Base-by-base conservation (phyloP, 805 yeast species). In the Wickerhamiella hasegawae region DNA sequence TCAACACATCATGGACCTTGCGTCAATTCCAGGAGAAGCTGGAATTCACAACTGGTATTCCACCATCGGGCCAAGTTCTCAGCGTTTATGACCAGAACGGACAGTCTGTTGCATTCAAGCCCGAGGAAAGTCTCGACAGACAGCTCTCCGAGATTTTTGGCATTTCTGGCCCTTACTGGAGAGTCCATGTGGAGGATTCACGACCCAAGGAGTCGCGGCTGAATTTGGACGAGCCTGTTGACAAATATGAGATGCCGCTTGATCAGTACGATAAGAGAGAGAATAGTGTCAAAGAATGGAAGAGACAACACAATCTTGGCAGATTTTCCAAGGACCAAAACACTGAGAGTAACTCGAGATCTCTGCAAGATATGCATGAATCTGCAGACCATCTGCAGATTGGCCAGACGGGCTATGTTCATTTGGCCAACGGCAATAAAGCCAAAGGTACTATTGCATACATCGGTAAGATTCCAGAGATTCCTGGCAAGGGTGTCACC, bases 231-330 rank as follows among this genome's bases (percentile, higher is more conserved):
- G 51, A 54, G 3, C 63, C 52, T 1, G 59, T 45, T n/a, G 57
- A 52, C 12, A 61, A 59, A 31, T 68, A 55, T 47, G 62, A 65
- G 39, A 54, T 80, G 51, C 57, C 70, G 2, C 75, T 73, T 25
- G 69, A 63, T 28, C 77, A 71, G 31, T 82, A 85, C 53, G 73
- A 66, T 21, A 59, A 59, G 32, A 63, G 78, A 39, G 35, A 55
- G 3, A 71, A 76, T 36, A 66, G 87, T 0, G 92, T 81, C 2
- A 63, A 75, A 37, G 67, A 66, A 37, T 85, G 94, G 94, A 87
- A 85, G 52, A 64, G 66, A 38, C 60, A 65, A 21, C 66, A 78
- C 42, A 56, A 69, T 38, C 57, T 82, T 18, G 95, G 96, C 0
- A 60, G 85, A 34, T 84, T 74, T 23, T 67, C 52, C 31, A 52